Conservation (phyloP, 148 eudicot genomes). For the Camellia sinensis region DNA sequence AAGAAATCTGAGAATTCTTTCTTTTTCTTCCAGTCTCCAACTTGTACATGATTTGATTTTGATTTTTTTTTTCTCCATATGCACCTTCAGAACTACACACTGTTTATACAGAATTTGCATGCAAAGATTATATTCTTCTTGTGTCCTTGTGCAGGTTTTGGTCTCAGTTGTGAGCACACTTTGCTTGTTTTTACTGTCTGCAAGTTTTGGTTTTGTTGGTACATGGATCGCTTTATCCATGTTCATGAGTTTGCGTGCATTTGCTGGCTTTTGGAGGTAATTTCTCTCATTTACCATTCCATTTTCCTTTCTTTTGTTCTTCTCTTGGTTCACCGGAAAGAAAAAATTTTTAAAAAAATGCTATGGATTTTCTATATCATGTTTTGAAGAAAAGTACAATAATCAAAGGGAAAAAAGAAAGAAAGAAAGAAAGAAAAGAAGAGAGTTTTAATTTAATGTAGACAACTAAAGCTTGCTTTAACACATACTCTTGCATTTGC, state of each 20-base stretch:
- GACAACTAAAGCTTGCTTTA: neutral
- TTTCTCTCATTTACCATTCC: neutral
- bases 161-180: constrained; percentile 34
- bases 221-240: constrained; percentile 45
- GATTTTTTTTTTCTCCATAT: neutral
- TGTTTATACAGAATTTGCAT: neutral
- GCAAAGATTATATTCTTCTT: neutral
- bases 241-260: constrained; percentile 39
- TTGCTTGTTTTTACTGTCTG: constrained; percentile 32
- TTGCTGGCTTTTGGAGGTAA: constrained; percentile 51
- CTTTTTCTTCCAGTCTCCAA: neutral
- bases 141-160: constrained; percentile 21
- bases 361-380: neutral
- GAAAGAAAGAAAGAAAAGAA: neutral
- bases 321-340: neutral
- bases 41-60: neutral
- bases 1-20: neutral
- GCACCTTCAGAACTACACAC: neutral
- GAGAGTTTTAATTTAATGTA: neutral
- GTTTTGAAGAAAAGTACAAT: neutral
- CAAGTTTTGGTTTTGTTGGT: constrained; percentile 41
- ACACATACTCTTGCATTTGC: constrained; percentile 17
- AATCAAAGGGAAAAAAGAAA: neutral
- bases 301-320: neutral
- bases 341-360: neutral